phyloP scores from a whole-genome alignment of 2,329 filamentous ascomycete species.

The Ambrosiella cleistominuta region DNA sequence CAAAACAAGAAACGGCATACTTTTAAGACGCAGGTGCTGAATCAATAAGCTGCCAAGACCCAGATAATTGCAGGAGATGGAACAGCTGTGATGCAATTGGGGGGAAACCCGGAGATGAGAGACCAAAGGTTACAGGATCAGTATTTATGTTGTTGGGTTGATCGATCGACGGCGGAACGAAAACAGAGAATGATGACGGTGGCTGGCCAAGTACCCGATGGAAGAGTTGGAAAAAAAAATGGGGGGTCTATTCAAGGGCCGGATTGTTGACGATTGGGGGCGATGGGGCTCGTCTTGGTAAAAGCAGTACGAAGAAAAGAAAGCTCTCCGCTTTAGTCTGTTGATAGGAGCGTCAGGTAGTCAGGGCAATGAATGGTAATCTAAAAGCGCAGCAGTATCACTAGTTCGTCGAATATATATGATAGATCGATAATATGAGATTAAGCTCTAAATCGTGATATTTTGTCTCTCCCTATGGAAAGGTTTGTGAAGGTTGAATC shows the following conservation, averaged over 20 bases:
- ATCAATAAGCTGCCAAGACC: not conserved
- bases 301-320: not conserved
- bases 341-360: too few relatives aligned
- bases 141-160: too few relatives aligned
- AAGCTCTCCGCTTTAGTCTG: not conserved
- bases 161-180: not conserved
- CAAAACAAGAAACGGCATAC: not conserved
- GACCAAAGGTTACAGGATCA: not conserved
- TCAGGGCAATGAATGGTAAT: too few relatives aligned
- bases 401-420: too few relatives aligned
- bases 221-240: not conserved
- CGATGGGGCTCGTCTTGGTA: not conserved
- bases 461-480: not conserved
- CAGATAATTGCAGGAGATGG: not conserved
- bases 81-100: too few relatives aligned
- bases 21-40: not conserved
- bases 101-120: not conserved
- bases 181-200: not conserved
- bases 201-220: not conserved
- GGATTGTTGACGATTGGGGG: not conserved
- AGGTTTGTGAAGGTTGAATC: not conserved
- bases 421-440: too few relatives aligned
- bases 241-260: not conserved
- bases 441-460: not conserved
- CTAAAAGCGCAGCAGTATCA: too few relatives aligned